Percentiles rank a stretch among this genome's conserved stretches.
Evolutionary conservation across 495 filamentous ascomycete genomes (phyloP).

Genomic region (Jackrogersella minutella): DNA sequence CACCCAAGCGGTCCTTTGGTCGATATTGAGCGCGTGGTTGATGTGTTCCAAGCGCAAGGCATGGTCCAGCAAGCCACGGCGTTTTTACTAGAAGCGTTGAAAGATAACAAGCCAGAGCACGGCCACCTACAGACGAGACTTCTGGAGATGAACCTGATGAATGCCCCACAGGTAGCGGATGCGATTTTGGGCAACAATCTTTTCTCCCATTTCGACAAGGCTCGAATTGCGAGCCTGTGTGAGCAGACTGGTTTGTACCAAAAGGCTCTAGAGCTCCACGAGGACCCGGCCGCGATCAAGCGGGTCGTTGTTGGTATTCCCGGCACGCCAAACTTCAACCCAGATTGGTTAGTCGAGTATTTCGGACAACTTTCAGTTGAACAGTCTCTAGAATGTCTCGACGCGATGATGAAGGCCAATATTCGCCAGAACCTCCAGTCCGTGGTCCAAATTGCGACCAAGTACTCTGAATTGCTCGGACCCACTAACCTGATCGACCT

Average conservation of each 20-base stretch:
- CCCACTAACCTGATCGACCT: conserved; percentile 86
- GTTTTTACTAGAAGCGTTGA: conserved; percentile 92
- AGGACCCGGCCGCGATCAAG: conserved; percentile 90
- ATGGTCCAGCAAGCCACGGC: conserved; percentile 98
- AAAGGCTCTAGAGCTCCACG: conserved; percentile 92
- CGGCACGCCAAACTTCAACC: conserved; percentile 78
- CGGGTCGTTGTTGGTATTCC: conserved; percentile 82
- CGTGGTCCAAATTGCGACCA: conserved; percentile 93
- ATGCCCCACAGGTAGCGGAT: conserved; percentile 96
- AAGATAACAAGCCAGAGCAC: conserved; percentile 93
- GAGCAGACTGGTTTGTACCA: conserved; percentile 88
- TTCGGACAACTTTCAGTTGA: conserved; percentile 95
- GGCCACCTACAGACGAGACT: conserved; percentile 91
- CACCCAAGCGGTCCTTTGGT: conserved; percentile 84
- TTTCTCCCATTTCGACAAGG: conserved; percentile 94
- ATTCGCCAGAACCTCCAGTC: conserved; percentile 96
- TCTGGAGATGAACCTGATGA: conserved; percentile 96
- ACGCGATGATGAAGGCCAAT: conserved; percentile 94
- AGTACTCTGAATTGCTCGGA: conserved; percentile 98
- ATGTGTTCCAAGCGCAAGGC: conserved; percentile 96
- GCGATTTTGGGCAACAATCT: conserved; percentile 97
- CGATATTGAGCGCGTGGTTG: conserved; percentile 93
- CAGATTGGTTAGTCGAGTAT: conserved; percentile 90
- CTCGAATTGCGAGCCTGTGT: conserved; percentile 85
- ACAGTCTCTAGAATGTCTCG: conserved; percentile 90